phyloP scores from a whole-genome alignment of 1,284 basidiomycete genomes.

The Puccinia coronata region DNA sequence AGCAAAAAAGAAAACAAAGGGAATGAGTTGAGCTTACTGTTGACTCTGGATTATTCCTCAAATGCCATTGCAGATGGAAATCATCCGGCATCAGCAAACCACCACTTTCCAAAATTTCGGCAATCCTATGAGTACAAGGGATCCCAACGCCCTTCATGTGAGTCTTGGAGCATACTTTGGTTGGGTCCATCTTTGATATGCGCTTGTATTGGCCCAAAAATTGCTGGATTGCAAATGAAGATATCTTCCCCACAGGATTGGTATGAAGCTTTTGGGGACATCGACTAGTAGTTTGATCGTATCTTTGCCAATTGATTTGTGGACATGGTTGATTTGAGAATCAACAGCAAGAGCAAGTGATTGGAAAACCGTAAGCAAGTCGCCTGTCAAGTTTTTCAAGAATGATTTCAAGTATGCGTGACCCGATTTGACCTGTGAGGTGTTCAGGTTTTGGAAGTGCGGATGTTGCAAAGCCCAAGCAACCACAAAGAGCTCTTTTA shows the following conservation, averaged over 20 bases:
- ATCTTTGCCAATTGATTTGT: not conserved
- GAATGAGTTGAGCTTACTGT: too few species aligned
- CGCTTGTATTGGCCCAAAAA: not conserved
- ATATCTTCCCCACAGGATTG: too few species aligned
- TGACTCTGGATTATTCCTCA: not conserved
- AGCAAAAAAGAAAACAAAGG: not conserved
- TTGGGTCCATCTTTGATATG: not conserved
- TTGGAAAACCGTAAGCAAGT: too few species aligned
- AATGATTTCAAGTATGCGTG: not conserved
- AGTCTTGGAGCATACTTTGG: not conserved
- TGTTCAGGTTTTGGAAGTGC: too few species aligned
- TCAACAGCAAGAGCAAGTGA: not conserved
- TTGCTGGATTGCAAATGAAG: not conserved
- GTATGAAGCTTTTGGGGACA: not conserved
- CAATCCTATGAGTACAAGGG: not conserved
- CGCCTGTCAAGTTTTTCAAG: too few species aligned
- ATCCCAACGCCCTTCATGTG: not conserved
- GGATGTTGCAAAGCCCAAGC: too few species aligned
- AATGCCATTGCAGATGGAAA: conserved; percentile 4
- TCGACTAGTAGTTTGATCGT: not conserved
- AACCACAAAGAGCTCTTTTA: not conserved
- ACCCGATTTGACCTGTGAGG: not conserved
- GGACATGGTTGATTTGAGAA: not conserved
- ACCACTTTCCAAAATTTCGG: not conserved
- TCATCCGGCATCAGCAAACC: not conserved